Percentiles rank a stretch among this genome's conserved stretches.
phyloP scores from a whole-genome alignment of 768 basidiomycete species.

The Tephrocybe rancida region DNA sequence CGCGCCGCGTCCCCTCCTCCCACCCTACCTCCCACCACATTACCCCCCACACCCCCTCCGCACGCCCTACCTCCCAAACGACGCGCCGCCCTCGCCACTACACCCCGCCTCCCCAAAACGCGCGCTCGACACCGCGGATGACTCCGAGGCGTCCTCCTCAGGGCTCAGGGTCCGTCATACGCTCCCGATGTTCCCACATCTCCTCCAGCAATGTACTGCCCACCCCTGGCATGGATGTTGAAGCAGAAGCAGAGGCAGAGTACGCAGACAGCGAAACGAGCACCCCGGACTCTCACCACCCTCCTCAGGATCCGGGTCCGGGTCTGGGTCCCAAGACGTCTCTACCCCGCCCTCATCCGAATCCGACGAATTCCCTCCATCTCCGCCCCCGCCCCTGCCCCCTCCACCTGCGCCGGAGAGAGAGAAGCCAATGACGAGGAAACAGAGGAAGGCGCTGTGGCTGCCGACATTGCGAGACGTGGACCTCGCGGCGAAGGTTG shows the following conservation, averaged over 20 bases:
- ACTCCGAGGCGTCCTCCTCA: constrained; percentile 14
- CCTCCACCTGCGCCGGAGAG: constrained; percentile 3
- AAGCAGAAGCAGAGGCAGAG: not conserved
- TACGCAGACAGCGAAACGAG: not conserved
- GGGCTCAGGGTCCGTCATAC: not conserved
- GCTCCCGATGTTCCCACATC: not conserved
- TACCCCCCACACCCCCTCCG: not conserved
- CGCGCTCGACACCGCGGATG: constrained; percentile 29
- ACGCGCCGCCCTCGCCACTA: not conserved
- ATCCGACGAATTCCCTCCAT: constrained; percentile 19
- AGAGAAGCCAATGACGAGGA: constrained; percentile 55
- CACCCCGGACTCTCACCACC: not conserved
- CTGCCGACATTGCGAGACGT: constrained; percentile 53
- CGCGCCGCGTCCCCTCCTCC: constrained; percentile 13
- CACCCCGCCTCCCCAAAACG: constrained; percentile 29
- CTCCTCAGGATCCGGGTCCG: not conserved
- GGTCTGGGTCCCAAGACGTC: not conserved
- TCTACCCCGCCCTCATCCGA: constrained; percentile 5
- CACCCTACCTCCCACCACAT: not conserved
- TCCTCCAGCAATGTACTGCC: not conserved
- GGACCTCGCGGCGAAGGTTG: constrained; percentile 27
- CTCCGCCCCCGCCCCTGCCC: constrained; percentile 6
- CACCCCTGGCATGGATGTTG: not conserved
- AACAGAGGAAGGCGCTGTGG: constrained; percentile 71
- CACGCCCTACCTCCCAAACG: not conserved